Base-by-base conservation (phyloP, 495 filamentous ascomycete species). In the Aspergillus heteromorphus region DNA sequence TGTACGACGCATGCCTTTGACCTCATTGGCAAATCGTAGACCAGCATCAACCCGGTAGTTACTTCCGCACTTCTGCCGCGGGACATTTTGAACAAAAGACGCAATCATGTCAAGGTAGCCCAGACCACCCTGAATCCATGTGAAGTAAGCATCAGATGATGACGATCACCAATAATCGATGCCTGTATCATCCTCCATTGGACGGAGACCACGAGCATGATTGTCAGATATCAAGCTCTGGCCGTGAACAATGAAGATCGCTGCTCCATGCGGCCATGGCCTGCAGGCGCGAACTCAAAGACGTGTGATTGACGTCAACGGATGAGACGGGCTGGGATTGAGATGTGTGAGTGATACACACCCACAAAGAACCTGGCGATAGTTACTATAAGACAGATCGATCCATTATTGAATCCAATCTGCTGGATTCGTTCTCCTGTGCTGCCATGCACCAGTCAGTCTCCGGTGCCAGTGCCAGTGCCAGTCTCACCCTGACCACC, bases 241-340 rank as follows among this genome's bases (percentile, higher is more conserved):
- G 13, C 34, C 34, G 20, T 27, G 21, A 27, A 7, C 13, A 29
- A 29, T 23, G 21, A 13, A 29, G 34, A 38, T 38, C 34, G 34
- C 34, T 38, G 8, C 34, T 38, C 34, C 34, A 38, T 38, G 11
- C 34, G 34, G 34, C 42, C n/a, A 31, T 5, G 13, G 21, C 34
- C 16, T 10, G 14, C n/a, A n/a, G n/a, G n/a, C n/a, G n/a, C n/a
- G n/a, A n/a, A n/a, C n/a, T n/a, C n/a, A 20, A 53, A 58, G 62
- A 63, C 64, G 61, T 60, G 56, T 23, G 29, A 16, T 65, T 69
- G 64, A 69, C 64, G 64, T 69, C 64, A 67, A 56, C 53, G 56
- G 56, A 36, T 25, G 25, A 40, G 2, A 45, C 17, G 11, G 40
- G n/a, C n/a, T n/a, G n/a, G n/a, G n/a, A n/a, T n/a, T n/a, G n/a